Base-by-base conservation (phyloP, 139 green algal species). In the Chlorella ohadii region DNA sequence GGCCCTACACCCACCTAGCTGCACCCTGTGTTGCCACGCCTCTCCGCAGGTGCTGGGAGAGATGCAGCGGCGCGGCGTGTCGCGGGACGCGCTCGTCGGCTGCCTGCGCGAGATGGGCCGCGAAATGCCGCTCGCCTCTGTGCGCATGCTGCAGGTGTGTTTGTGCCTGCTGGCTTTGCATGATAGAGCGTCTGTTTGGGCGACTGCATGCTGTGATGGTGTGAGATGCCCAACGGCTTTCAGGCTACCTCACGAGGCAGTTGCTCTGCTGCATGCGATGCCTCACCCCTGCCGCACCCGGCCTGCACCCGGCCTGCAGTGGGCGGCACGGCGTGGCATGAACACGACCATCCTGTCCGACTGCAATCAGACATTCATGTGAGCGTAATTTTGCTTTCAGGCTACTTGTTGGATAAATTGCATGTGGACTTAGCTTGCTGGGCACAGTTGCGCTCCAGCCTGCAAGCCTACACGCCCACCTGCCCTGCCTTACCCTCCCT, bases 321-420 rank as follows among this genome's bases (percentile, higher is more conserved):
- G 85, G 82, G 89, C 87, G 2, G 51, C 72, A 1, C 44, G 47
- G 15, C 68, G 78, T 41, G 75, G 79, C 56, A 59, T 59, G 51
- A 59, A 59, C 15, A 13, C 22, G 12, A 59, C 51, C 12, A 76
- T 97, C 17, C 81, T 98, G 20, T 93, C 87, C 19, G 94, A 96
- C 86, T 92, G 85, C 89, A 97, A 97, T 87, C 83, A 82, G 1
- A 79, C 95, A 16, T 96, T 97, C 86, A 96, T 98, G 51, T 59
- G 51, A 59, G 51, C 2, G 15, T 19, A 13, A 4, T 9, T 20
- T 20, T 59, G 51, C 12, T 59, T 51, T 51, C 12, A 2, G 19
- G 12, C 51, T 59, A 13, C 2, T 22, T 59, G 51, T 23, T 22
- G 51, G 51, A 51, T 51, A 51, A 51, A 51, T 51, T 51, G 44